These are phyloP conservation scores for Pneumocystis murina DNA, from an alignment of 1,139 yeast genomes.

Conservation along the genomic window DNA sequence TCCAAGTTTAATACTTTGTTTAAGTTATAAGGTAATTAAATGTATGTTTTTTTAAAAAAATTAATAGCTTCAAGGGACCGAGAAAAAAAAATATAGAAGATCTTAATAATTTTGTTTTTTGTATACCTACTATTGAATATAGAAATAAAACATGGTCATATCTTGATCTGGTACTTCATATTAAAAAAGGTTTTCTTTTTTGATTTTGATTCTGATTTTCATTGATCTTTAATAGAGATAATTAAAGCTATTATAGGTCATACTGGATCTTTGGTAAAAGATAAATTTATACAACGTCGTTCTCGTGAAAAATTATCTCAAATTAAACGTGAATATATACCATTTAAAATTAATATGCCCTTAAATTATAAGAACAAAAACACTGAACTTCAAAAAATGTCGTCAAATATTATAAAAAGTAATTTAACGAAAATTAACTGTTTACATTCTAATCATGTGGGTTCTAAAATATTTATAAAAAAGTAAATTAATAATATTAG, in stretches of 20 bases:
- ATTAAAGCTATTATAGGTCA: conserved; percentile 54
- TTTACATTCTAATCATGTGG: background rate
- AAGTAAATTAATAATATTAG: background rate
- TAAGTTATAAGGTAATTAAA: conserved; percentile 43
- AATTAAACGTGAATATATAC: background rate
- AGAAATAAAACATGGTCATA: conserved; percentile 63
- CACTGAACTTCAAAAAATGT: background rate
- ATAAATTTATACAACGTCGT: conserved; percentile 29
- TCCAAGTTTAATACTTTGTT: conserved; percentile 37
- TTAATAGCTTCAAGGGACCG: conserved; percentile 32
- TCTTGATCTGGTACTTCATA: conserved; percentile 48
- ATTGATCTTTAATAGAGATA: conserved; percentile 30
- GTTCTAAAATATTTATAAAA: background rate
- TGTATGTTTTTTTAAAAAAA: background rate
- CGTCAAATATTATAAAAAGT: background rate
- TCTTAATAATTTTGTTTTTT: conserved; percentile 51
- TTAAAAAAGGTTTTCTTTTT: conserved; percentile 32
- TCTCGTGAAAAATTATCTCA: background rate
- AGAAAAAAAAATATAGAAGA: conserved; percentile 53
- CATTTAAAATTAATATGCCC: background rate
- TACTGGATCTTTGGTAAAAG: conserved; percentile 65
- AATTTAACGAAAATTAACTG: background rate
- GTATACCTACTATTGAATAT: conserved; percentile 51
- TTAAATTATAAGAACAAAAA: background rate
- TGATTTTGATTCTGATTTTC: background rate